Evolutionary conservation across 257 asterid species (phyloP).

Genomic region (Salvia splendens): DNA sequence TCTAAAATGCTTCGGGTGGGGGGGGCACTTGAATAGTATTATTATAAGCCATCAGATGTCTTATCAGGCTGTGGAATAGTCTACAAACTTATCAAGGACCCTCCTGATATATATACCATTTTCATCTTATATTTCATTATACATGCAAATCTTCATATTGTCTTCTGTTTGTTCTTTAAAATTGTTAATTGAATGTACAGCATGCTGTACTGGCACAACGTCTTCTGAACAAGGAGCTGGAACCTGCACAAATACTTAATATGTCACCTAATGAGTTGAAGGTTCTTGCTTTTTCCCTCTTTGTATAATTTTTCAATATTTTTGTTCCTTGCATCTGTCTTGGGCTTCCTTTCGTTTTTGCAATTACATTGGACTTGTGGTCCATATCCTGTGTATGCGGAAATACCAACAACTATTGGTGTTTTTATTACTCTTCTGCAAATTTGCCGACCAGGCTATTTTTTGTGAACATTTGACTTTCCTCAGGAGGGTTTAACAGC

Average conservation of each 20-base stretch:
- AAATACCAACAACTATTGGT: slow-evolving; percentile 18
- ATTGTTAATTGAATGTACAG: slow-evolving; percentile 42
- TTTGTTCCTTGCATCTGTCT: background rate
- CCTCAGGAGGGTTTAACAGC: slow-evolving; percentile 84
- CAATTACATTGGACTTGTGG: slow-evolving; percentile 6
- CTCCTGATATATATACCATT: slow-evolving; percentile 2
- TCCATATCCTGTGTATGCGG: background rate
- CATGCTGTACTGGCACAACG: slow-evolving; percentile 57
- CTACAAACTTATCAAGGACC: background rate
- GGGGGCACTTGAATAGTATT: no score
- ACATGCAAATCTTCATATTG: slow-evolving; percentile 11
- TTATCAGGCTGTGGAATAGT: background rate
- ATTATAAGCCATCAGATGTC: background rate
- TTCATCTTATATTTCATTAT: slow-evolving; percentile 1
- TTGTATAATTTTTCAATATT: background rate
- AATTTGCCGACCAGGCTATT: slow-evolving; percentile 19
- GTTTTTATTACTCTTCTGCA: background rate
- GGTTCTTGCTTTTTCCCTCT: slow-evolving; percentile 44
- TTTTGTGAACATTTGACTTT: slow-evolving; percentile 24
- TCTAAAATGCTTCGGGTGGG: no score
- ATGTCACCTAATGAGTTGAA: slow-evolving; percentile 79
- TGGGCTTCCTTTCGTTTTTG: background rate
- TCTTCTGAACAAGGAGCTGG: slow-evolving; percentile 75
- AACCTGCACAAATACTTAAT: slow-evolving; percentile 62
- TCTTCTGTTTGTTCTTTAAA: slow-evolving; percentile 17